phyloP scores from a whole-genome alignment of 768 basidiomycete species.

The Leucocoprinus sp. region DNA sequence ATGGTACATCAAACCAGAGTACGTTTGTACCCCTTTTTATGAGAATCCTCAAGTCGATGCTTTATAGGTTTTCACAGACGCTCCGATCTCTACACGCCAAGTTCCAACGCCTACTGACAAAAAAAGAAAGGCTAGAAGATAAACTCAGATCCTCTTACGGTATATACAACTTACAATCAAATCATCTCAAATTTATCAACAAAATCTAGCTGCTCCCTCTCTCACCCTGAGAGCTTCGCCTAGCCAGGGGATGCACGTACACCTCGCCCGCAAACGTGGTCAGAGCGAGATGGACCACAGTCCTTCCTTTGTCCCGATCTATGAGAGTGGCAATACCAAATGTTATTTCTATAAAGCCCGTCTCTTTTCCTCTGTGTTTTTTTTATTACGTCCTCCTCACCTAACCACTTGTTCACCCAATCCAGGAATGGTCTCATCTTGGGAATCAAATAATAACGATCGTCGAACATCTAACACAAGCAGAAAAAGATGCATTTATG shows the following conservation, averaged over 20 bases:
- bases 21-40: constrained; percentile 13
- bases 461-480: constrained; percentile 37
- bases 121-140: constrained; percentile 45
- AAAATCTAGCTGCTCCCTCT: constrained; percentile 52
- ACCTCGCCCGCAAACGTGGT: constrained; percentile 62
- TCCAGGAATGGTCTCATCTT: constrained; percentile 66
- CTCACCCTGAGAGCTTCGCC: constrained; percentile 63
- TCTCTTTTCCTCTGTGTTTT: constrained; percentile 1
- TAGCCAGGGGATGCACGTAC: constrained; percentile 68
- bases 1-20: constrained; percentile 60
- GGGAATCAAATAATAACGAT: constrained; percentile 61
- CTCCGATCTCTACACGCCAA: constrained; percentile 40
- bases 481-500: constrained; percentile 72
- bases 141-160: constrained; percentile 47
- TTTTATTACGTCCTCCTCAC: neutral
- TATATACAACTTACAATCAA: constrained; percentile 21
- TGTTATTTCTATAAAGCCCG: constrained; percentile 60
- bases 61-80: constrained; percentile 51
- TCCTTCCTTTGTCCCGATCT: constrained; percentile 46
- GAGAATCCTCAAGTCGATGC: neutral
- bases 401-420: neutral
- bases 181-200: constrained; percentile 2
- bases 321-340: constrained; percentile 58
- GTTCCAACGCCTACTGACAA: constrained; percentile 35
- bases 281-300: constrained; percentile 37